Percentiles rank a stretch among this genome's conserved stretches.
Evolutionary conservation across 208 protist species (phyloP).

Genomic region (Zelonia costaricensis): DNA sequence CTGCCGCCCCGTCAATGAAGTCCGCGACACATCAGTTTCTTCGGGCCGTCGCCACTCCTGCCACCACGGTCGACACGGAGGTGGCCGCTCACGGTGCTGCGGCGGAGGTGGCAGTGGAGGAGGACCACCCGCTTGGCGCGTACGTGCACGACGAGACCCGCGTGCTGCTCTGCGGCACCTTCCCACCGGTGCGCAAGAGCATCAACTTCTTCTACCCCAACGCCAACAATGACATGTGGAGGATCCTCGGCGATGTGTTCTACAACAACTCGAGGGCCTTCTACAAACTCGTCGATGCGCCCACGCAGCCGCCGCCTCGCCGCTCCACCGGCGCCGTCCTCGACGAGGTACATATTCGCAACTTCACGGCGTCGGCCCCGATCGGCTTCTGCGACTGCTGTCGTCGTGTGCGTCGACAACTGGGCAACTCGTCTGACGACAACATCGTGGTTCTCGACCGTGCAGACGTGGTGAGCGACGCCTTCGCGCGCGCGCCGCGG

Average conservation of each 20-base stretch:
- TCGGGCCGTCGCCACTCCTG: too few species aligned
- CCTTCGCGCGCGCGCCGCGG: conserved; percentile 13
- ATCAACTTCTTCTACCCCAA: conserved; percentile 45
- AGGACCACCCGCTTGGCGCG: conserved; percentile 25
- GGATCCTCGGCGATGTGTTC: conserved; percentile 28
- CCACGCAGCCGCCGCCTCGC: not conserved
- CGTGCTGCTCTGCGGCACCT: conserved; percentile 37
- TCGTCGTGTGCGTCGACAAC: conserved; percentile 12
- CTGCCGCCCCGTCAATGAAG: too few species aligned
- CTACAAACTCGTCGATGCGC: not conserved
- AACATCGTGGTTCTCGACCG: conserved; percentile 21
- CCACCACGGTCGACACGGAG: too few species aligned
- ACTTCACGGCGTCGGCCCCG: conserved; percentile 8
- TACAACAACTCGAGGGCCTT: conserved; percentile 22
- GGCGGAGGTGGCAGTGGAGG: conserved; percentile 3
- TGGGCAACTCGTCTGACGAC: conserved; percentile 25
- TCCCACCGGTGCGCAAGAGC: conserved; percentile 20
- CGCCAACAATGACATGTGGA: conserved; percentile 42
- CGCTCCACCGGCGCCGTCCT: not conserved
- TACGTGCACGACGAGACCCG: conserved; percentile 15
- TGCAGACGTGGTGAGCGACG: conserved; percentile 17
- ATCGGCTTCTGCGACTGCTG: conserved; percentile 33
- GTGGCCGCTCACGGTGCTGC: too few species aligned
- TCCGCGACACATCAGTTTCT: too few species aligned
- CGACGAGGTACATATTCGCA: conserved; percentile 13